A percentile compares a stretch with the other conserved stretches of the same genome.
These are phyloP conservation scores for Aechmea fasciata DNA, from an alignment of 176 grass and related monocot genomes.

Conservation along the genomic window DNA sequence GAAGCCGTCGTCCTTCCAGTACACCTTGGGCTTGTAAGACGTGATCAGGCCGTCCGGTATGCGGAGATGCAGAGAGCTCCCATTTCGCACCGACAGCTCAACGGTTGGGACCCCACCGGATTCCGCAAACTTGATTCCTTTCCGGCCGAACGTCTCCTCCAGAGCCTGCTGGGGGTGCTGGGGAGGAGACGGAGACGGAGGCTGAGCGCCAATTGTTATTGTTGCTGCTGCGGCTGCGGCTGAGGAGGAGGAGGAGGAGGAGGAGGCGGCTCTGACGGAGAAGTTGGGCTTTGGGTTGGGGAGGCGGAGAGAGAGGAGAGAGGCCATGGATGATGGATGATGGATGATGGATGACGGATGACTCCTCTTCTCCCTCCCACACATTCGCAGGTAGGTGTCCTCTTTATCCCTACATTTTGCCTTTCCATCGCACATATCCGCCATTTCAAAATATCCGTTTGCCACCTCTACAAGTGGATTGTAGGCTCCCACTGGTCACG, in stretches of 20 bases:
- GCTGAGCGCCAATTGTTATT: not conserved
- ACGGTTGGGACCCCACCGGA: slow-evolving; percentile 36
- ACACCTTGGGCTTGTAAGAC: slow-evolving; percentile 86
- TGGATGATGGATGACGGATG: slow-evolving; percentile 40
- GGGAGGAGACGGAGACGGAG: slow-evolving; percentile 2
- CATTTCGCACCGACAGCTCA: slow-evolving; percentile 73
- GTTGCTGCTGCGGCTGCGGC: not conserved
- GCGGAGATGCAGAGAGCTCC: slow-evolving; percentile 63
- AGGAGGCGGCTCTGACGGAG: slow-evolving; percentile 20
- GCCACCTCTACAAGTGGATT: not conserved
- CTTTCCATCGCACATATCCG: too few relatives aligned
- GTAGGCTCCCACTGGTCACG: not conserved
- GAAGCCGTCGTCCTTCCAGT: slow-evolving; percentile 75
- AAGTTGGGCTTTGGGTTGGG: slow-evolving; percentile 32
- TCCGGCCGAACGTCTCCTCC: slow-evolving; percentile 77
- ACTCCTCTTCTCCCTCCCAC: slow-evolving; percentile 13
- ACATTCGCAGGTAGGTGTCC: slow-evolving; percentile 42
- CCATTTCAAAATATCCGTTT: not conserved
- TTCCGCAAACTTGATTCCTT: slow-evolving; percentile 70
- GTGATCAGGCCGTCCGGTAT: slow-evolving; percentile 73
- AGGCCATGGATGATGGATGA: slow-evolving; percentile 58
- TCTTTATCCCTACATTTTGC: too few relatives aligned
- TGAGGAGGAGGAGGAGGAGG: slow-evolving; percentile 1
- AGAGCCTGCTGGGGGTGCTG: slow-evolving; percentile 37
- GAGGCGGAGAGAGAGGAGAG: slow-evolving; percentile 65